Percentiles rank a stretch among this genome's conserved stretches.
These are phyloP conservation scores for Wickerhamiella australiensis DNA, from an alignment of 805 yeast genomes.

Conservation along the genomic window DNA sequence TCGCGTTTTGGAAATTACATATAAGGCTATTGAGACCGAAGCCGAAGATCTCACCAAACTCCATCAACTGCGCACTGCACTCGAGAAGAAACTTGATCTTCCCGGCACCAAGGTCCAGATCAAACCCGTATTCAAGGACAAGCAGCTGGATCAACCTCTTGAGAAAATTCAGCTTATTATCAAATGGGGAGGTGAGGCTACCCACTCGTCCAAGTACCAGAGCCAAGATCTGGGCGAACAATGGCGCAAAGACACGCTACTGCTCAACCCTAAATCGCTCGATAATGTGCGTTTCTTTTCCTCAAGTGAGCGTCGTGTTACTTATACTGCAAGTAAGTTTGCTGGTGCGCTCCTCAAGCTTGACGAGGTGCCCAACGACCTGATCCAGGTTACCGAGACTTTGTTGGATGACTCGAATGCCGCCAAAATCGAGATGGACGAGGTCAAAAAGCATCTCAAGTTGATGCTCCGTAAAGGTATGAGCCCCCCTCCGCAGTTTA, in stretches of 20 bases:
- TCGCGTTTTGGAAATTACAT: constrained; percentile 75
- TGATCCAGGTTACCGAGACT: constrained; percentile 74
- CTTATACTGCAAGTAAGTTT: constrained; percentile 83
- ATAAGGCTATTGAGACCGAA: constrained; percentile 58
- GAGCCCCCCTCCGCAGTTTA: constrained; percentile 92
- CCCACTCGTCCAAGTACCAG: constrained; percentile 92
- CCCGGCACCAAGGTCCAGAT: constrained; percentile 96
- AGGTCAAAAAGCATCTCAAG: constrained; percentile 90
- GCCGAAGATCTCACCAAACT: constrained; percentile 74
- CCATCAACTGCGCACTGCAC: constrained; percentile 62
- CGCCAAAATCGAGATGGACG: constrained; percentile 95
- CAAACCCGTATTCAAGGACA: constrained; percentile 48
- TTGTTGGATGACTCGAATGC: constrained; percentile 93
- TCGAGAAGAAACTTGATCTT: constrained; percentile 75
- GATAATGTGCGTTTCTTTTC: constrained; percentile 79
- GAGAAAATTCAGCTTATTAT: constrained; percentile 92
- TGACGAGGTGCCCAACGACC: constrained; percentile 63
- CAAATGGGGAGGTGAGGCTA: constrained; percentile 99
- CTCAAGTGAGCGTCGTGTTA: constrained; percentile 88
- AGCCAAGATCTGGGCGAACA: constrained; percentile 94
- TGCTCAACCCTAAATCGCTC: constrained; percentile 72
- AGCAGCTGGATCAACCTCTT: constrained; percentile 42
- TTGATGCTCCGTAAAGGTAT: constrained; percentile 90
- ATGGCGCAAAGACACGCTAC: constrained; percentile 77
- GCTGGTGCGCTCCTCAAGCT: constrained; percentile 63